Evolutionary conservation across 2,329 filamentous ascomycete genomes (phyloP), one percentile per base, ranked within the genome.

Genomic region (Fusarium sp.): DNA sequence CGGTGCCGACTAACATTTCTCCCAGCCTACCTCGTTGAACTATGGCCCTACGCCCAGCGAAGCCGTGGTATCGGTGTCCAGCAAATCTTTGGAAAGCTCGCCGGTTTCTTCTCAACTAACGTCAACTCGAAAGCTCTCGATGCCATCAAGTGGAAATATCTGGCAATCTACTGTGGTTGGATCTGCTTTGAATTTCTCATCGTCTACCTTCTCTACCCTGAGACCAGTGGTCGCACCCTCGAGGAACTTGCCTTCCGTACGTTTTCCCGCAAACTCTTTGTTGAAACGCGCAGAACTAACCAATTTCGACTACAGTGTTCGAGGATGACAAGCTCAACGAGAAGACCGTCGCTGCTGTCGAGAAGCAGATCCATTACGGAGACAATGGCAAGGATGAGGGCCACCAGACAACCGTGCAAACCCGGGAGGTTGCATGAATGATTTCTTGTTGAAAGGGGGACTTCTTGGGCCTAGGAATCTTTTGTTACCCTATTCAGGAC

Each of bases 161-260:
- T 83, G 36, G 79, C 81, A 28, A 80, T 81, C 11, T 84, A 83
- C 64, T 81, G 80, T 66, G 80, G 78, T 28, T 84, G 81, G 76
- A 76, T 84, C 14, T 73, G 75, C 3, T 80, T 83, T 36, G 81
- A 84, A 70, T 76, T 83, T 40, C 55, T 46, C 26, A 70, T 80
- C 88, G 91, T 96, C 51, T 96, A 90, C 80, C 92, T 94, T 79
- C 85, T 94, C 67, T 97, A 95, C 77, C 93, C 93, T 11, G 93
- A 97, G 80, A 97, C 93, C 0, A 91, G 91, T 65, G 93, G 71
- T 19, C 69, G 93, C 63, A 90, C 92, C 53, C 83, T 96, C 24
- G 92, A 96, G 81, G 93, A 96, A 51, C 73, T 83, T 45, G 70
- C 80, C 3, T 82, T 83, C 71, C 70, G 80, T 82, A 77, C 72